A percentile compares a stretch with the other conserved stretches of the same genome.
phyloP scores from a whole-genome alignment of 306 rosid genomes.

The Cicer judaicum region DNA sequence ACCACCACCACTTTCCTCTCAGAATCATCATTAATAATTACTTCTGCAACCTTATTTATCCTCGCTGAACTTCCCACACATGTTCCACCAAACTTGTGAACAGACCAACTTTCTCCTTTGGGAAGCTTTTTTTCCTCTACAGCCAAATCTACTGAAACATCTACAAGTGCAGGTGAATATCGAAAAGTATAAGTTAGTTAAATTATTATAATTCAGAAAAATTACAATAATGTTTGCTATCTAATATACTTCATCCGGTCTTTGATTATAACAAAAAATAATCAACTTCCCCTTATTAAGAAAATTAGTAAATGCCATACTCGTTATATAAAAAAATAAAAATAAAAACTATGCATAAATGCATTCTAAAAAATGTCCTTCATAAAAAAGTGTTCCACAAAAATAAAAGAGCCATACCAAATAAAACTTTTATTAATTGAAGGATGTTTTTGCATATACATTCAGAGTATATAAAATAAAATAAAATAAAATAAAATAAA shows the following conservation, averaged over 20 bases:
- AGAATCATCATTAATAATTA: constrained; percentile 72
- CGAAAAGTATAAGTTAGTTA: background rate
- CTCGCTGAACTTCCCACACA: constrained; percentile 87
- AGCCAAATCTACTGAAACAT: constrained; percentile 52
- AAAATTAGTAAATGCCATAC: too few relatives aligned
- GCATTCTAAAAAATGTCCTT: too few relatives aligned
- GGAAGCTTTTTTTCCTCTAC: constrained; percentile 68
- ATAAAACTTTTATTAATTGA: too few relatives aligned
- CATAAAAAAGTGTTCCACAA: too few relatives aligned
- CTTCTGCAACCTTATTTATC: constrained; percentile 78
- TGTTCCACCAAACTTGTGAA: constrained; percentile 98
- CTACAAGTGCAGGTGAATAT: constrained; percentile 39
- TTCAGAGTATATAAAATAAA: too few relatives aligned
- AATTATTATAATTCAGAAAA: background rate
- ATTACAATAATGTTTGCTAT: background rate
- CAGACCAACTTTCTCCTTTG: constrained; percentile 85
- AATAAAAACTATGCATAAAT: too few relatives aligned
- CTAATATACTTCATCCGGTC: background rate
- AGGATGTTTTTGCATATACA: too few relatives aligned
- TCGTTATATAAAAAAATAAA: too few relatives aligned
- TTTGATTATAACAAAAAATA: too few relatives aligned
- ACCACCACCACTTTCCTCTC: constrained; percentile 87
- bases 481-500: background rate
- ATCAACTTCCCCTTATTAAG: too few relatives aligned
- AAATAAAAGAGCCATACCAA: too few relatives aligned